Percentiles rank a stretch among this genome's conserved stretches.
Conservation (phyloP, 305 asterid genomes). For the Fraxinus velutina region DNA sequence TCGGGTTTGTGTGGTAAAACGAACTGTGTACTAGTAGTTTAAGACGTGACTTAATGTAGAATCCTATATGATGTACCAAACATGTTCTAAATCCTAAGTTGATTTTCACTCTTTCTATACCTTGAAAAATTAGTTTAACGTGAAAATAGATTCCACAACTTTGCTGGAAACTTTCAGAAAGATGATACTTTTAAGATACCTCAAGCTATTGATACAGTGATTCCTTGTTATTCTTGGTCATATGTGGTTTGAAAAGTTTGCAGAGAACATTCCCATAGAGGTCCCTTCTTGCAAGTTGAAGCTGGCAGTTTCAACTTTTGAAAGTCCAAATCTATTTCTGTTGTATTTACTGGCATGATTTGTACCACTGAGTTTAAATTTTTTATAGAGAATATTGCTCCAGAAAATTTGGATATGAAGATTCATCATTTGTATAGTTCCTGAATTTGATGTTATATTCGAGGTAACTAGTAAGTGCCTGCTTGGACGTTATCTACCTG, state of each 20-base stretch:
- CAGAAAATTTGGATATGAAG: background rate
- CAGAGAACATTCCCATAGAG: background rate
- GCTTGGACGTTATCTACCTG: background rate
- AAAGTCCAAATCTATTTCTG: background rate
- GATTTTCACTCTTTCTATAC: background rate
- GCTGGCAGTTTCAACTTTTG: background rate
- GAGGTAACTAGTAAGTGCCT: background rate
- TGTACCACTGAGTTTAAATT: background rate
- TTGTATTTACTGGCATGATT: background rate
- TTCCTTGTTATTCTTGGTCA: slow-evolving; percentile 28
- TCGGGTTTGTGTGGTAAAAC: background rate
- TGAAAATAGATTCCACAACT: slow-evolving; percentile 18
- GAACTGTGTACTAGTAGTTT: background rate
- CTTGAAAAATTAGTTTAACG: background rate
- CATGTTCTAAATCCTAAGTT: background rate
- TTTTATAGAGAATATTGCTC: background rate
- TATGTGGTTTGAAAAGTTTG: background rate
- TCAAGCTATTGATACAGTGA: slow-evolving; percentile 21
- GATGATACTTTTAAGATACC: slow-evolving; percentile 21
- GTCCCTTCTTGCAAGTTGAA: slow-evolving; percentile 21
- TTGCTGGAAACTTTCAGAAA: slow-evolving; percentile 10
- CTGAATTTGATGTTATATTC: background rate
- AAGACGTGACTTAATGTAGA: background rate
- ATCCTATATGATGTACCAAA: background rate
- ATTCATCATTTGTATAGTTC: background rate